Base-by-base conservation (phyloP, 345 rosid genomes). In the Citrus mangshanensis region DNA sequence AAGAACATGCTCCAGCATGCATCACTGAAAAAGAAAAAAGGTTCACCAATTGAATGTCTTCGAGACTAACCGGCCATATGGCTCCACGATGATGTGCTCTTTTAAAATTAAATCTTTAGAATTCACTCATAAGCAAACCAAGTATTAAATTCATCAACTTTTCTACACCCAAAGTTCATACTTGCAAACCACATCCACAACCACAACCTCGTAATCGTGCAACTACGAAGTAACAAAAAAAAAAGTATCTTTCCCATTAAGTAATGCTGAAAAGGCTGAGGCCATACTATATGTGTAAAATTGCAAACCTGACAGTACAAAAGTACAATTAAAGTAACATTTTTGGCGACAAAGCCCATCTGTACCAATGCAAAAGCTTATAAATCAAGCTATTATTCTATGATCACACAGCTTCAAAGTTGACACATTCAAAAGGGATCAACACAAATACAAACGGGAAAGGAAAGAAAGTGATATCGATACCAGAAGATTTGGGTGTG, bases 261-360 rank as follows among this genome's bases (percentile, higher is more conserved):
- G 58, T 74, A 78, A 77, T 85, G 80, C 89, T 78, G 80, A 81
- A 75, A 82, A 82, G 81, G 63, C 56, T 7, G 68, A 76, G 70
- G 81, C 76, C 59, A 69, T 72, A 80, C 62, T 56, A 77, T 68
- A 77, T 80, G 59, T 72, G 77, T 61, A 42, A 16, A 46, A 30
- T 49, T 71, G 46, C 34, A 59, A 51, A 68, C 76, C 58, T 79
- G 65, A 74, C 69, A 73, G 70, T 78, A 72, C 7, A 71, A 80
- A 77, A 59, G 78, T 51, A 63, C 32, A 24, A 70, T 51, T 83
- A 78, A 82, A 85, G 35, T 35, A 80, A 62, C 58, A 69, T 74
- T 65, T 61, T 37, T 25, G 25, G 77, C 35, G 81, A 85, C 84
- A 82, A 67, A 66, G 75, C 30, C 85, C 66, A 85, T 71, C 85